Conservation (phyloP, 2,329 filamentous ascomycete species). For the Alternaria sp. region DNA sequence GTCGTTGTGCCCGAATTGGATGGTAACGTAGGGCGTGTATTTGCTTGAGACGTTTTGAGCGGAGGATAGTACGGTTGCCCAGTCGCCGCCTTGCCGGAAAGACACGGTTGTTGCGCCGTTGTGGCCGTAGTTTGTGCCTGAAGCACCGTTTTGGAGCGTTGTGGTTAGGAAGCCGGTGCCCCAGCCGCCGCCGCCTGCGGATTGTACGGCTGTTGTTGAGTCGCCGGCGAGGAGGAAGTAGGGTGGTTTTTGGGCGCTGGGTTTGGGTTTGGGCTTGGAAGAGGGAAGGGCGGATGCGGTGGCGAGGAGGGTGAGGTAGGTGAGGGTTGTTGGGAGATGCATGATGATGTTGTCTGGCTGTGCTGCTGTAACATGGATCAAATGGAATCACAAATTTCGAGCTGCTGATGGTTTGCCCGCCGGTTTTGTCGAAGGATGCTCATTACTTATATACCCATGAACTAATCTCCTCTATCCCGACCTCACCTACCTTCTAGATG, state of each 20-base stretch:
- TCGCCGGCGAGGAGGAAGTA: slow-evolving; percentile 47
- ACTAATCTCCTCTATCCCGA: not conserved
- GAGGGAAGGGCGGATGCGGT: slow-evolving; percentile 2
- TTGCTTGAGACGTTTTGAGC: slow-evolving; percentile 45
- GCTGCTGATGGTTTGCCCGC: not conserved
- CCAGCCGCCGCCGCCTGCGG: slow-evolving; percentile 53
- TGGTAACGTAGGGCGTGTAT: slow-evolving; percentile 60
- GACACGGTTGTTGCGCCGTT: slow-evolving; percentile 62
- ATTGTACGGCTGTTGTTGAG: slow-evolving; percentile 43
- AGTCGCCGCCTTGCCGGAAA: slow-evolving; percentile 60
- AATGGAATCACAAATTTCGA: not conserved
- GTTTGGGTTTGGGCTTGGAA: not conserved
- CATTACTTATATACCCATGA: not conserved
- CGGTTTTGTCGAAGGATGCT: not conserved
- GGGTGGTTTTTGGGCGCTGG: slow-evolving; percentile 14
- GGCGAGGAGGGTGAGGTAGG: slow-evolving; percentile 1
- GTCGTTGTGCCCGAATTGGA: slow-evolving; percentile 68
- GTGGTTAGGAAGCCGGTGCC: slow-evolving; percentile 62
- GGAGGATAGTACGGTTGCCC: slow-evolving; percentile 56
- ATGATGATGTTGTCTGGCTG: not conserved
- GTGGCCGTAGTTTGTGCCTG: slow-evolving; percentile 63
- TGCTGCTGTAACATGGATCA: not conserved
- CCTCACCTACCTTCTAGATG: not conserved
- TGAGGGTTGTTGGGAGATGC: not conserved
- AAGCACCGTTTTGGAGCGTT: slow-evolving; percentile 54